Evolutionary conservation across 345 rosid genomes (phyloP).

Genomic region (Hirschfeldia incana): DNA sequence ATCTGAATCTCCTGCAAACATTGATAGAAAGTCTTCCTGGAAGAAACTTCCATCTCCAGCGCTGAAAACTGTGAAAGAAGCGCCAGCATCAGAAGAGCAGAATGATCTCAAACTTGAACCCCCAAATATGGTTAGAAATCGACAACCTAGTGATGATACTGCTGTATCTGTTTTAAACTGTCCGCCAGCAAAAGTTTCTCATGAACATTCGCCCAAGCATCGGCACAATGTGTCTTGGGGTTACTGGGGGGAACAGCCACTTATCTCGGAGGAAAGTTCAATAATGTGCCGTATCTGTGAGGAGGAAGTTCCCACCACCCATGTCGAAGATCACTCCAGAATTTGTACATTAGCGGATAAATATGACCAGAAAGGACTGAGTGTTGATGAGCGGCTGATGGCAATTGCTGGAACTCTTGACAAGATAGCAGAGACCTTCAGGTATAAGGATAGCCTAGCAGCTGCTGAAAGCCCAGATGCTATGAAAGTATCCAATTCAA

Average conservation of each 20-base stretch:
- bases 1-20: slow-evolving; percentile 1
- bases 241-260: slow-evolving; percentile 82
- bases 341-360: slow-evolving; percentile 94
- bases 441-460: slow-evolving; percentile 71
- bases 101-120: slow-evolving; percentile 57
- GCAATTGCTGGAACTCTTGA: slow-evolving; percentile 89
- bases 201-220: slow-evolving; percentile 66
- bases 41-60: background rate
- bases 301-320: slow-evolving; percentile 72
- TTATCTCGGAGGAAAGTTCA: slow-evolving; percentile 67
- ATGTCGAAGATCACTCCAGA: slow-evolving; percentile 94
- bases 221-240: slow-evolving; percentile 92
- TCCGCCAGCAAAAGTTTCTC: slow-evolving; percentile 61
- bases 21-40: background rate
- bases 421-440: slow-evolving; percentile 72
- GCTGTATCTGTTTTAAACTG: slow-evolving; percentile 49
- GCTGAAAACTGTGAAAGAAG: slow-evolving; percentile 57
- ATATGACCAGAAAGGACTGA: slow-evolving; percentile 81
- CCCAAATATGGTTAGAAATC: slow-evolving; percentile 41
- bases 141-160: slow-evolving; percentile 49
- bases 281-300: slow-evolving; percentile 53
- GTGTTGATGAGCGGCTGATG: slow-evolving; percentile 82
- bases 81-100: slow-evolving; percentile 49
- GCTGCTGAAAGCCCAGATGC: slow-evolving; percentile 83
- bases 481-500: slow-evolving; percentile 85